Conservation (phyloP, 805 yeast species). For the Yarrowia osloensis region DNA sequence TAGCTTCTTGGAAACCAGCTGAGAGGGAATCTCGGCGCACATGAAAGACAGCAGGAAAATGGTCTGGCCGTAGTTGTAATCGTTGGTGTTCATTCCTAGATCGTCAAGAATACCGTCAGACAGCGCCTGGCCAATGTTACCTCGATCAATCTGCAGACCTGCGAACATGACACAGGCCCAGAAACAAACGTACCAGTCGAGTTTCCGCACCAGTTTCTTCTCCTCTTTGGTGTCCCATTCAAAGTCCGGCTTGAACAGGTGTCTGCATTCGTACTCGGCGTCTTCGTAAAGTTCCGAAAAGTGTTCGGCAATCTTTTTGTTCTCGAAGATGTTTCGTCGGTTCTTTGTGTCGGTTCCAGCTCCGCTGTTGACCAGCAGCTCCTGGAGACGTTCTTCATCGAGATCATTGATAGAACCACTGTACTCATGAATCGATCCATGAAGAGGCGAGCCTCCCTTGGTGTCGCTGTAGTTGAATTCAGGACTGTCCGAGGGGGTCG, state of each 20-base stretch:
- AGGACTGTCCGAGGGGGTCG: constrained; percentile 3
- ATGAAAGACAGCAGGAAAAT: constrained; percentile 58
- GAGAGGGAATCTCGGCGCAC: constrained; percentile 66
- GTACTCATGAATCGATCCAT: constrained; percentile 12
- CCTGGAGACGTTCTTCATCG: constrained; percentile 27
- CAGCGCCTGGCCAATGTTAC: constrained; percentile 58
- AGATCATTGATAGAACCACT: background rate
- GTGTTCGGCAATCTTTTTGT: constrained; percentile 51
- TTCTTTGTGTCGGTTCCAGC: constrained; percentile 13
- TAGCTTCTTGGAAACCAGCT: constrained; percentile 59
- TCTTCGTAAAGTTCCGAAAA: constrained; percentile 51
- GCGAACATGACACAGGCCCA: constrained; percentile 63
- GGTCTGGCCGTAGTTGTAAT: constrained; percentile 62
- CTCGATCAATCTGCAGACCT: constrained; percentile 61
- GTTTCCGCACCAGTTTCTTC: constrained; percentile 49
- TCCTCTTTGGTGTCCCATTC: constrained; percentile 60
- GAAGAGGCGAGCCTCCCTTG: background rate
- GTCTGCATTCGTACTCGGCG: constrained; percentile 56
- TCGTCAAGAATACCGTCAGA: constrained; percentile 59
- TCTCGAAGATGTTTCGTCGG: constrained; percentile 44
- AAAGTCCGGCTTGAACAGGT: constrained; percentile 58
- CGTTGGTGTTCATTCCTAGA: constrained; percentile 54
- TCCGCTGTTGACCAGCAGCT: constrained; percentile 16
- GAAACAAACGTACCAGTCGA: constrained; percentile 57
- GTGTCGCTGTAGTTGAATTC: background rate